A percentile compares a stretch with the other conserved stretches of the same genome.
phyloP scores from a whole-genome alignment of 345 rosid species.

The Murraya paniculata region DNA sequence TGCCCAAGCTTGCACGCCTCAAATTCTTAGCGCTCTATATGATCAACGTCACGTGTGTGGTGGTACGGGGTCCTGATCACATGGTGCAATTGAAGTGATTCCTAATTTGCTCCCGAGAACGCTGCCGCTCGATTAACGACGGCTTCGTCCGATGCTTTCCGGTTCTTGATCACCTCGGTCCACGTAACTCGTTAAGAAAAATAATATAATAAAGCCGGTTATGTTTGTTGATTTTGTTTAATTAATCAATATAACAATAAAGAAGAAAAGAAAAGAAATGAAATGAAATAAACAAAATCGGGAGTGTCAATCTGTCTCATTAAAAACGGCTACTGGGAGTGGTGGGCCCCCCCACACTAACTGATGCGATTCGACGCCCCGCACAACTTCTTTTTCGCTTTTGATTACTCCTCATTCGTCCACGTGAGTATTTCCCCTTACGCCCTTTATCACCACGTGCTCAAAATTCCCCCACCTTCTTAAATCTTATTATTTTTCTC shows the following conservation, averaged over 20 bases:
- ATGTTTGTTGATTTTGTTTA: not conserved
- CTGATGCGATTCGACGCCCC: constrained; percentile 22
- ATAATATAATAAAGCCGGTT: not conserved
- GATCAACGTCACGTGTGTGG: no score
- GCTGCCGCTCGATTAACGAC: not conserved
- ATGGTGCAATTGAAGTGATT: not conserved
- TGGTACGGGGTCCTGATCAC: no score
- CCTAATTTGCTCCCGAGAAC: no score
- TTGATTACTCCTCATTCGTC: constrained; percentile 8
- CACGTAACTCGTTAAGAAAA: not conserved
- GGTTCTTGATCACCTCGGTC: not conserved
- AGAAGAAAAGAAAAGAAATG: not conserved
- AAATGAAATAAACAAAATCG: not conserved
- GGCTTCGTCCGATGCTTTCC: not conserved
- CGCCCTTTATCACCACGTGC: constrained; percentile 39
- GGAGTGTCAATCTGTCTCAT: not conserved
- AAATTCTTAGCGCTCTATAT: no score
- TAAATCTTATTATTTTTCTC: not conserved
- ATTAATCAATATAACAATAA: not conserved
- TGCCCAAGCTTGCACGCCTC: not conserved
- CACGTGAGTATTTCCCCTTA: constrained; percentile 30
- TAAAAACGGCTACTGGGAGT: not conserved
- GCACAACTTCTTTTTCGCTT: not conserved
- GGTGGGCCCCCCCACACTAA: constrained; percentile 22
- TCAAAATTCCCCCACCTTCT: constrained; percentile 7